Conservation (phyloP, 2,329 filamentous ascomycete genomes). For the Phialophora tarda region DNA sequence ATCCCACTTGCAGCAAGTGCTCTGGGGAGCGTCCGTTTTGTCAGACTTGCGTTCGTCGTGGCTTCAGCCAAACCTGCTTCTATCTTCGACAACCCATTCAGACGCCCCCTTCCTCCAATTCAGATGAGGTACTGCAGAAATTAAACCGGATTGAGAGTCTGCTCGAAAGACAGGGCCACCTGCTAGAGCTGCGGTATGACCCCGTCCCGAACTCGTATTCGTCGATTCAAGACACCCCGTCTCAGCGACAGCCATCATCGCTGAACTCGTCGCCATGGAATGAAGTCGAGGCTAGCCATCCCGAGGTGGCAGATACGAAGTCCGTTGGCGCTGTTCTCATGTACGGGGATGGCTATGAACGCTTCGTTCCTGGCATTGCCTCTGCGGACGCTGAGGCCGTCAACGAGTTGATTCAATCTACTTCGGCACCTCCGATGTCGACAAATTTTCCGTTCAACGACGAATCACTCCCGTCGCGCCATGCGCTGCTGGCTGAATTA, state of each 20-base stretch:
- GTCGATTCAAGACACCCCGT: conserved; percentile 4
- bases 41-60: conserved; percentile 48
- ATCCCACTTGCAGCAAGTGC: conserved; percentile 39
- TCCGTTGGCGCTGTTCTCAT: conserved; percentile 41
- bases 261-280: conserved; percentile 38
- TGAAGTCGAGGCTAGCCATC: conserved; percentile 39
- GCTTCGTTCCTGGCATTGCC: conserved; percentile 44
- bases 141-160: conserved; percentile 47
- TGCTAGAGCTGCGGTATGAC: conserved; percentile 16
- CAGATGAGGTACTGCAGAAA: conserved; percentile 41
- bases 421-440: conserved; percentile 13
- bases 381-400: conserved; percentile 31
- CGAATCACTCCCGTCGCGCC: conserved; percentile 40
- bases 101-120: background rate
- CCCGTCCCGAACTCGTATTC: background rate
- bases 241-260: conserved; percentile 12
- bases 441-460: conserved; percentile 43
- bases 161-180: conserved; percentile 44
- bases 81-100: conserved; percentile 43
- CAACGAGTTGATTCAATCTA: conserved; percentile 26
- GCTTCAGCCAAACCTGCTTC: conserved; percentile 47
- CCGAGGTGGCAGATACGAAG: conserved; percentile 36
- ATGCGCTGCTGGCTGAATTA: conserved; percentile 44
- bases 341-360: conserved; percentile 41
- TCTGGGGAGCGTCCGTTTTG: conserved; percentile 49